phyloP scores from a whole-genome alignment of 345 rosid genomes.

The Eucalyptus erythrocorys region DNA sequence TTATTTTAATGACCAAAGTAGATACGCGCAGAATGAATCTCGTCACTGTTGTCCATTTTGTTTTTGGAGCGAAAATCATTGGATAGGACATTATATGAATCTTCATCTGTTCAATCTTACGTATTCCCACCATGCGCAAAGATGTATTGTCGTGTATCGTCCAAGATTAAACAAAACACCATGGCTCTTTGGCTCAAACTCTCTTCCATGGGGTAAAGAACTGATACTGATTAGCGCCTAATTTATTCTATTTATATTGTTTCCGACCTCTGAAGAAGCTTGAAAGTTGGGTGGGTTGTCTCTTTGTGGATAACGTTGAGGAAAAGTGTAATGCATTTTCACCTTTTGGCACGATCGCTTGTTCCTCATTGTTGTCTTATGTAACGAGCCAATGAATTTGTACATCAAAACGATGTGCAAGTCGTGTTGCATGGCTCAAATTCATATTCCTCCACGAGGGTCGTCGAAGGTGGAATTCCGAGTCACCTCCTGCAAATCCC shows the following conservation, averaged over 20 bases:
- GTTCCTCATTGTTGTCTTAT: background rate
- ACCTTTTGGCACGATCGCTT: background rate
- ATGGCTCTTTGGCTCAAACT: background rate
- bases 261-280: background rate
- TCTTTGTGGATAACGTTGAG: background rate
- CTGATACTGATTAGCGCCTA: background rate
- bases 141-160: background rate
- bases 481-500: background rate
- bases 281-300: background rate
- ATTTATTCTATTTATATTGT: no score
- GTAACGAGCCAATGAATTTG: background rate
- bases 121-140: background rate
- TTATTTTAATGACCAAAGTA: background rate
- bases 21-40: background rate
- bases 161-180: background rate
- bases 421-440: background rate
- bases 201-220: background rate
- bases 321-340: background rate
- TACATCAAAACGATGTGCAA: background rate
- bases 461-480: background rate
- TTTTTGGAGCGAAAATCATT: background rate
- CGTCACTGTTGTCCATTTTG: background rate
- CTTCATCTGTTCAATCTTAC: background rate
- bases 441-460: background rate
- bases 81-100: background rate